Evolutionary conservation across 169 alveolate genomes (phyloP).

Genomic region (Miamiensis avidus): DNA sequence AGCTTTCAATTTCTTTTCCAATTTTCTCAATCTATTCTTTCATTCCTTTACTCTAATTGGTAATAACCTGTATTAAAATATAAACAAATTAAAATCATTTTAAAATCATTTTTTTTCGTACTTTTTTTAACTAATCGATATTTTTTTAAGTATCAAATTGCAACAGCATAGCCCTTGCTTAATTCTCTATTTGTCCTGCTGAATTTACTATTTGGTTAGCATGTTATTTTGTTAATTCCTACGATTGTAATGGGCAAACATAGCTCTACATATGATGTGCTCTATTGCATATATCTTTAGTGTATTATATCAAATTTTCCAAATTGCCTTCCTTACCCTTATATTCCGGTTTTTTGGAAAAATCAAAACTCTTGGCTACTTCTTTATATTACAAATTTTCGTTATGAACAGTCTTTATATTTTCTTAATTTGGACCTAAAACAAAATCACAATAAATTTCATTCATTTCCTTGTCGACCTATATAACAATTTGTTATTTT

Average conservation of each 20-base stretch:
- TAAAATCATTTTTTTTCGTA: too few relatives aligned
- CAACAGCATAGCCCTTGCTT: neutral
- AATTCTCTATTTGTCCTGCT: neutral
- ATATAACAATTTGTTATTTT: too few relatives aligned
- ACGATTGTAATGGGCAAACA: neutral
- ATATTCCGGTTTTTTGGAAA: neutral
- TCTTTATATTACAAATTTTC: too few relatives aligned
- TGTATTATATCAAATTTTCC: neutral
- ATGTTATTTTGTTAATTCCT: neutral
- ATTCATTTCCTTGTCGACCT: neutral
- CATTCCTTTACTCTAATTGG: neutral
- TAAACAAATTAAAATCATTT: too few relatives aligned
- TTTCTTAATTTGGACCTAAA: neutral
- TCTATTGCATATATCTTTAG: neutral
- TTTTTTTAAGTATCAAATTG: neutral
- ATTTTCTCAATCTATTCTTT: neutral
- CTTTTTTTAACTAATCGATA: neutral
- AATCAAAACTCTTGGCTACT: too few relatives aligned
- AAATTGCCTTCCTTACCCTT: neutral
- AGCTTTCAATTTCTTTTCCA: too few relatives aligned
- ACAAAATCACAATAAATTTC: neutral
- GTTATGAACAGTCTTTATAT: neutral
- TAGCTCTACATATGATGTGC: neutral
- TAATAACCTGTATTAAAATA: neutral
- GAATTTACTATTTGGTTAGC: neutral